A percentile compares a stretch with the other conserved stretches of the same genome.
Conservation (phyloP, 2,329 filamentous ascomycete genomes). For the Chrysoporthe cubensis region DNA sequence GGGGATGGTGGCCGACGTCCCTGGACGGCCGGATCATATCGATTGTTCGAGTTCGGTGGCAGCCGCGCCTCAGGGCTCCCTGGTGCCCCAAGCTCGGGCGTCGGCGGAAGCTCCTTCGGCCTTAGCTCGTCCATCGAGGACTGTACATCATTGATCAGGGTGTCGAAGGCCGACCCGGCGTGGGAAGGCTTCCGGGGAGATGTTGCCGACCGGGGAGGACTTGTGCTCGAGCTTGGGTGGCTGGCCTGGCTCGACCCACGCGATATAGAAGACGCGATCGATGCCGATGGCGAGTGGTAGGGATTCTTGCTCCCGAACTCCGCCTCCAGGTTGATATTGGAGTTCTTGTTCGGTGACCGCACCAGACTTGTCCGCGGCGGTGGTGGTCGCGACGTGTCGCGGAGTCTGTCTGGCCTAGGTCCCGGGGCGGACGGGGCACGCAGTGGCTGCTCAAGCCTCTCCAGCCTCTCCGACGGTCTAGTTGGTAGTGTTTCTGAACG, state of each 20-base stretch:
- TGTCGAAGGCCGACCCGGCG: constrained; percentile 49
- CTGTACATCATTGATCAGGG: constrained; percentile 60
- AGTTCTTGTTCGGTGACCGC: constrained; percentile 45
- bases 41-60: constrained; percentile 31
- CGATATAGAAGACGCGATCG: constrained; percentile 67
- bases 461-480: constrained; percentile 40
- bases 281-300: constrained; percentile 67
- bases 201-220: constrained; percentile 51
- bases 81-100: constrained; percentile 39
- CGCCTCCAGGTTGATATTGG: constrained; percentile 58
- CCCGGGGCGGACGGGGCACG: constrained; percentile 55
- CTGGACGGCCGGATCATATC: constrained; percentile 39
- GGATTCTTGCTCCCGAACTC: constrained; percentile 67
- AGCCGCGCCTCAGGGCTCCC: constrained; percentile 27
- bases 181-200: constrained; percentile 47
- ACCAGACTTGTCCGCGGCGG: constrained; percentile 57
- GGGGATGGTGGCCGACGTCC: constrained; percentile 24
- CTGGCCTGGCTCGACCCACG: constrained; percentile 47
- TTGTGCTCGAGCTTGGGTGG: constrained; percentile 64
- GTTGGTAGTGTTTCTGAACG: constrained; percentile 58
- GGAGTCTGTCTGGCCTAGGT: constrained; percentile 46
- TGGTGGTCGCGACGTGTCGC: constrained; percentile 55
- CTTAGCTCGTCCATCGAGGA: constrained; percentile 50
- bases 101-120: constrained; percentile 34
- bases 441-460: constrained; percentile 42